Conservation (phyloP, 768 basidiomycete genomes). For the Boletus speciosus region DNA sequence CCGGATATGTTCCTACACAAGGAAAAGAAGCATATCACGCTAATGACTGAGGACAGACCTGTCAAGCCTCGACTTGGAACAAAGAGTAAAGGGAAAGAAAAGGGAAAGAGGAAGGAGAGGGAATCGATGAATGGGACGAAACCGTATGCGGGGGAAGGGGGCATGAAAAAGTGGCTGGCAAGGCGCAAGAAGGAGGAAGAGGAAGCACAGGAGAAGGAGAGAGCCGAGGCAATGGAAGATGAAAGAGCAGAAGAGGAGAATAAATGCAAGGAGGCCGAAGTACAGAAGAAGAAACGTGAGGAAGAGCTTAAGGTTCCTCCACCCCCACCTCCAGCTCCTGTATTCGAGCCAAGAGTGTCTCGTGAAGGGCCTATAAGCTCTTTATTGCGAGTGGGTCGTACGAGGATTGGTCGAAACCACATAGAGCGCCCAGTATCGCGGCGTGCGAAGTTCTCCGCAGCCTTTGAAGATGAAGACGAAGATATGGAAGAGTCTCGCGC, state of each 20-base stretch:
- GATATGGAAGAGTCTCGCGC: constrained; percentile 38
- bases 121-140: constrained; percentile 53
- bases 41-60: constrained; percentile 61
- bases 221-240: constrained; percentile 33
- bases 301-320: constrained; percentile 18
- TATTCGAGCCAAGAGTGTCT: constrained; percentile 18
- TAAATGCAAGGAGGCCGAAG: constrained; percentile 18
- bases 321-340: constrained; percentile 13
- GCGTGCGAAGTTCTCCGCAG: constrained; percentile 64
- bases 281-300: constrained; percentile 16
- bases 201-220: constrained; percentile 39
- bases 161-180: constrained; percentile 73
- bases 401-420: constrained; percentile 54
- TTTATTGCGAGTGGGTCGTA: constrained; percentile 65
- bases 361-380: constrained; percentile 34
- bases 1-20: constrained; percentile 65
- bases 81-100: constrained; percentile 35
- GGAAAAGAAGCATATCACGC: constrained; percentile 38
- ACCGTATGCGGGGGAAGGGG: constrained; percentile 76
- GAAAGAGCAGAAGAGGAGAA: constrained; percentile 31
- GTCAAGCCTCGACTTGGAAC: constrained; percentile 48
- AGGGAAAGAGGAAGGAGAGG: constrained; percentile 35
- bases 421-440: constrained; percentile 51
- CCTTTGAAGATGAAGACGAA: constrained; percentile 50
- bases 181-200: constrained; percentile 57